phyloP scores from a whole-genome alignment of 1,139 yeast species.

The Neolecta irregularis region DNA sequence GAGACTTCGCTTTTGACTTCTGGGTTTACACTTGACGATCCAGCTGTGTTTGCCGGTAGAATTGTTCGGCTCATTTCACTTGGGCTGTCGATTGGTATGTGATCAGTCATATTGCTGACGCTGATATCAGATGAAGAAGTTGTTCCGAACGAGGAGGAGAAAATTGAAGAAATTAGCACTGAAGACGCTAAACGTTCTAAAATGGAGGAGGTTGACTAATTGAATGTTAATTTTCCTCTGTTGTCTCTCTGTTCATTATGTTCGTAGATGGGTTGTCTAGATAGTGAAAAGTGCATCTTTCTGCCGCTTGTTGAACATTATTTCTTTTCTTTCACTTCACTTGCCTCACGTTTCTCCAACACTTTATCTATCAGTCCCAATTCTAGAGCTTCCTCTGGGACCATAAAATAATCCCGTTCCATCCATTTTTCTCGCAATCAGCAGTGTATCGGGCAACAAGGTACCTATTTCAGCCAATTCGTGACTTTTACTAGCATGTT shows the following conservation, averaged over 20 bases:
- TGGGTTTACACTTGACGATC: slow-evolving; percentile 97
- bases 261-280: too few relatives aligned
- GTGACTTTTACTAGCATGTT: slow-evolving; percentile 18
- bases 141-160: slow-evolving; percentile 31
- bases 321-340: slow-evolving; percentile 3
- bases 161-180: slow-evolving; percentile 25
- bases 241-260: too few relatives aligned
- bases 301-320: too few relatives aligned
- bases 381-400: slow-evolving; percentile 21
- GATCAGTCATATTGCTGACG: background rate
- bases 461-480: slow-evolving; percentile 2
- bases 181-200: slow-evolving; percentile 45
- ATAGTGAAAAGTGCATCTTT: too few relatives aligned
- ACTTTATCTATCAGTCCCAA: slow-evolving; percentile 23
- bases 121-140: slow-evolving; percentile 40
- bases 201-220: slow-evolving; percentile 97
- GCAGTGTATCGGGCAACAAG: slow-evolving; percentile 9
- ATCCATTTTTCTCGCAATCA: slow-evolving; percentile 19
- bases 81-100: slow-evolving; percentile 93
- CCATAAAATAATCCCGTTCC: slow-evolving; percentile 23
- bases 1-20: slow-evolving; percentile 98
- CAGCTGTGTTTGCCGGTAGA: slow-evolving; percentile 92
- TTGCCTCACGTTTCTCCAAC: slow-evolving; percentile 11
- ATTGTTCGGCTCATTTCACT: slow-evolving; percentile 95
- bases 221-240: background rate